Evolutionary conservation across 192 early-diverging fungal genomes (phyloP), one percentile per base, ranked within the genome.

Genomic region (Coemansia biformis): DNA sequence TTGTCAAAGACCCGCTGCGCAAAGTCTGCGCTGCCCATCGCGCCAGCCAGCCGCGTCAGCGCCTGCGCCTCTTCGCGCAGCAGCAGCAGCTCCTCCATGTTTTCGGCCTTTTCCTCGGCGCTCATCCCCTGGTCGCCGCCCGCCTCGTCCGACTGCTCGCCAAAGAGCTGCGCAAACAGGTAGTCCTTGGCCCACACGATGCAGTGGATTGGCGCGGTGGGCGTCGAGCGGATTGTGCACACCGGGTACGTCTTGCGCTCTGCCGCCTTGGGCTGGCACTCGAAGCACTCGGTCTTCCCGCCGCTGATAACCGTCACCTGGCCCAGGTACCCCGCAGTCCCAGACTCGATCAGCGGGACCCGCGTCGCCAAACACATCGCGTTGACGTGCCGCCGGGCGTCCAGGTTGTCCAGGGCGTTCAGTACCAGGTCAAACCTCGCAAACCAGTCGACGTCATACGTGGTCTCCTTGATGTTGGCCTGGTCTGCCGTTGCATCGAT

Each of bases 111-210:
- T 4, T 77, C 82, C 16, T 85, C 78, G 7, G 64, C 71, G 16
- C 61, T 53, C 47, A 53, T 49, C 8, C 29, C 56, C 36, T 48
- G 30, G 38, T 32, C 16, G 23, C 46, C 35, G 16, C 68, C 51
- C 15, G 30, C 78, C 14, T 75, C 63, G 14, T 78, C 41, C 2
- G 13, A 5, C 1, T 32, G 21, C 28, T 60, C 77, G 33, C 93
- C 93, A 77, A 97, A 79, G 1, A 79, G 46, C 66, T 79, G 85
- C 54, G 74, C 82, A 63, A 97, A 98, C 26, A 98, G 75, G 66
- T 92, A 99, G 53, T 82, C 88, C 66, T 99, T 99, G 52, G 95
- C 89, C 96, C 96, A 99, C 21, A 98, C 95, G 52, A 99, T 91
- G 52, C 94, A 97, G 59, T 99, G 96, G 36, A 99, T 92, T 13